These are phyloP conservation scores for Lyophyllum shimeji DNA, from an alignment of 768 basidiomycete species.

Conservation along the genomic window DNA sequence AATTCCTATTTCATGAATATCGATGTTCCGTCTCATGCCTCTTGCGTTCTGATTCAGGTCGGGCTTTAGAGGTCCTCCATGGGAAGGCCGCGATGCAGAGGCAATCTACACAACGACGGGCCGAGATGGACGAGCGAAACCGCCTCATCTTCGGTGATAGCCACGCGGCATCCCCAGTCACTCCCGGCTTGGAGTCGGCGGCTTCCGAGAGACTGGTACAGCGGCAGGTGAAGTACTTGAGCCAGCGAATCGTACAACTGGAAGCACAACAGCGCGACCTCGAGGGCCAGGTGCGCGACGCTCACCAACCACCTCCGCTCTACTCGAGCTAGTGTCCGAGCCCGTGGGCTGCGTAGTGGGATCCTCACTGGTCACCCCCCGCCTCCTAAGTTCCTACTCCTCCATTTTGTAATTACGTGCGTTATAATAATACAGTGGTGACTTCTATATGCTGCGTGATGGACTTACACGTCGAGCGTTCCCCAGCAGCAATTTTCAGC, in stretches of 20 bases:
- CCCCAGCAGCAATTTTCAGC: too few species aligned
- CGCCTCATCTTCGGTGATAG: neutral
- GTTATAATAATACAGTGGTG: too few species aligned
- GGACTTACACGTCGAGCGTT: too few species aligned
- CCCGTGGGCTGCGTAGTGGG: too few species aligned
- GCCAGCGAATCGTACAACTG: neutral
- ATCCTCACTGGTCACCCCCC: too few species aligned
- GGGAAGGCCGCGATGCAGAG: neutral
- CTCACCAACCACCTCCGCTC: neutral
- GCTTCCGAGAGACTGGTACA: neutral
- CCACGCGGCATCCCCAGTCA: neutral
- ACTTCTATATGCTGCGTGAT: too few species aligned
- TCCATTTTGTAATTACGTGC: too few species aligned
- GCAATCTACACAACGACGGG: neutral
- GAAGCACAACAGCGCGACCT: slow-evolving; percentile 2
- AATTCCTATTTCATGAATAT: neutral
- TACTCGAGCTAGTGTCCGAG: neutral
- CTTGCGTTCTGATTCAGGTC: neutral
- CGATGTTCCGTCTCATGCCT: neutral
- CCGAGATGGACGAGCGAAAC: neutral
- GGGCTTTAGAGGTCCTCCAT: neutral
- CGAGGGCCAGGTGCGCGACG: neutral
- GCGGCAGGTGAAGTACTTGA: neutral
- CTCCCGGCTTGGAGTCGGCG: neutral
- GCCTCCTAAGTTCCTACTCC: too few species aligned